A percentile compares a stretch with the other conserved stretches of the same genome.
phyloP scores from a whole-genome alignment of 371 early-diverging fungal genomes.

The Mortierella sp. region DNA sequence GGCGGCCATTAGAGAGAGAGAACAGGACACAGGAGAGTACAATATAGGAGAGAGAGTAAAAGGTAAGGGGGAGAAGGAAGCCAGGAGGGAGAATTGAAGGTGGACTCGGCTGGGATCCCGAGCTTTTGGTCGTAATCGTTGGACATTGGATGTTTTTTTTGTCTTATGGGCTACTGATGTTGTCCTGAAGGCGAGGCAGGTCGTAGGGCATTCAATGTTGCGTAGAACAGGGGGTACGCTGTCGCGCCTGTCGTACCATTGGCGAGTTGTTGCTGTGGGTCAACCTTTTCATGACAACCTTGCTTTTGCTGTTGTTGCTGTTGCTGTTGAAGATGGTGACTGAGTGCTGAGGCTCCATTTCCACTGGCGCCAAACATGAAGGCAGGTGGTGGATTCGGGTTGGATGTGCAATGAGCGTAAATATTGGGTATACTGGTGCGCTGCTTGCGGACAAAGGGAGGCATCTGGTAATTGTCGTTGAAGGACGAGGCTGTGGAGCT shows the following conservation, averaged over 20 bases:
- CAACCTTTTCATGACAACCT: conserved; percentile 5
- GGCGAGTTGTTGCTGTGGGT: conserved; percentile 4
- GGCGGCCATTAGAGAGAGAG: not conserved
- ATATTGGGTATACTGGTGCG: conserved; percentile 53
- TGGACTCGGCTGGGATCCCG: no score
- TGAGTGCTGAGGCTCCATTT: conserved; percentile 27
- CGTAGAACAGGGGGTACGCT: conserved; percentile 44
- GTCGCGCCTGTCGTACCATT: conserved; percentile 17
- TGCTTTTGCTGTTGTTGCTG: conserved; percentile 33
- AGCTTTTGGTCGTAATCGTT: no score
- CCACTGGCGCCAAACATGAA: conserved; percentile 22
- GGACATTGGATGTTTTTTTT: not conserved
- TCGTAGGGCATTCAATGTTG: conserved; percentile 41
- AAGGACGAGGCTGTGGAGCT: conserved; percentile 8
- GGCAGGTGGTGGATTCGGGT: conserved; percentile 40
- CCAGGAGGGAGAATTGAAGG: no score
- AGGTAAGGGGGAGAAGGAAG: not conserved
- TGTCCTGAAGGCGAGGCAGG: conserved; percentile 25
- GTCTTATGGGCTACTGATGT: not conserved
- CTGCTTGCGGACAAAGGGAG: conserved; percentile 51
- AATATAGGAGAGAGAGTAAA: not conserved
- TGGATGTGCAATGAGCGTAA: conserved; percentile 48
- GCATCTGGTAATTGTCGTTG: conserved; percentile 40
- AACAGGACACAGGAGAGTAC: not conserved
- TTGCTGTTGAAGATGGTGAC: conserved; percentile 35